Conservation (phyloP, 2,329 filamentous ascomycete species). For the Akanthomyces uredinophilus region DNA sequence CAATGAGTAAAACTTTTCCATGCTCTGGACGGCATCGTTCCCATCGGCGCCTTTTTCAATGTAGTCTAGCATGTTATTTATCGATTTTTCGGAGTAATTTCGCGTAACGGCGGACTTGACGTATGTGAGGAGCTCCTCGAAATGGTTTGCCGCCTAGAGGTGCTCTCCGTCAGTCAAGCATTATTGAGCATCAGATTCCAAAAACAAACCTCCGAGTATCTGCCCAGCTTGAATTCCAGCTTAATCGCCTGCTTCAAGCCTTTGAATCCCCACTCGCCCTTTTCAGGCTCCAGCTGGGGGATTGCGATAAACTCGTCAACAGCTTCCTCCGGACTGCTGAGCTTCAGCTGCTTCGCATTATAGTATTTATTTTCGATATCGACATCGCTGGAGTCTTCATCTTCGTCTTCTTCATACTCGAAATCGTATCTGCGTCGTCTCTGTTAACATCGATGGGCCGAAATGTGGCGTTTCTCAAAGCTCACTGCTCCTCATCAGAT, state of each 20-base stretch:
- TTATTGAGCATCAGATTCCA: no score
- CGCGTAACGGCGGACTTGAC: conserved; percentile 94
- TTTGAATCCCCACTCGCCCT: conserved; percentile 98
- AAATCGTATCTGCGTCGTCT: conserved; percentile 70
- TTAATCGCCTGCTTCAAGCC: conserved; percentile 97
- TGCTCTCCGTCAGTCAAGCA: conserved; percentile 14
- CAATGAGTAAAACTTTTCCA: conserved; percentile 92
- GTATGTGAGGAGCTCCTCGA: conserved; percentile 90
- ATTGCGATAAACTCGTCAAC: conserved; percentile 90
- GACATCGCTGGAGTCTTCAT: conserved; percentile 81
- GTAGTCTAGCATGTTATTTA: conserved; percentile 98
- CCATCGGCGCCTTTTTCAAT: conserved; percentile 84
- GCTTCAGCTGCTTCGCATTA: conserved; percentile 96
- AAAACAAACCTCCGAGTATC: conserved; percentile 67
- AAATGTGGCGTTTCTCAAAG: neutral
- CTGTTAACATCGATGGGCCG: neutral
- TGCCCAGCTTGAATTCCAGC: conserved; percentile 86
- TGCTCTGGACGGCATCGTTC: conserved; percentile 65
- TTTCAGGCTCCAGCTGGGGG: conserved; percentile 77
- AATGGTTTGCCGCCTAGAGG: conserved; percentile 78
- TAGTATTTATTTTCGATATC: conserved; percentile 99
- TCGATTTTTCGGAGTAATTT: conserved; percentile 98
- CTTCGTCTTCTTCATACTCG: conserved; percentile 91
- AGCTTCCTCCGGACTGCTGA: conserved; percentile 77
- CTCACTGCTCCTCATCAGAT: conserved; percentile 42